Evolutionary conservation across 2,329 filamentous ascomycete genomes (phyloP), one percentile per base, ranked within the genome.

Genomic region (Fonsecaea monophora): DNA sequence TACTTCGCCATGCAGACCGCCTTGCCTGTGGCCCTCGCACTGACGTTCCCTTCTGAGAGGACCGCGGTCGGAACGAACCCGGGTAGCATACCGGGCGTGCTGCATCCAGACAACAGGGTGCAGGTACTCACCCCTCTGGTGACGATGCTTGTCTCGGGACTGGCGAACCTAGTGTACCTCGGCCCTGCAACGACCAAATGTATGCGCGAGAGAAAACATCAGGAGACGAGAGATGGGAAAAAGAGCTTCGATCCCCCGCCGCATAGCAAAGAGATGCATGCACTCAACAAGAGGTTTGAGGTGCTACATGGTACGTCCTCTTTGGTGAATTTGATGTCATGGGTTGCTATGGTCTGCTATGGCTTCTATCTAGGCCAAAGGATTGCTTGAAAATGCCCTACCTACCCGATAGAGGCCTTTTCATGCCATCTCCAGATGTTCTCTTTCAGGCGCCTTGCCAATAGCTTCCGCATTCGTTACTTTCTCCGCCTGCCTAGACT

Each of bases 221-320:
- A 97, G 83, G 94, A 94, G 83, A 92, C 90, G 68, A 88, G 90
- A 74, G 94, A 97, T 76, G 92, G 92, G 62, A 97, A 96, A 85
- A 91, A 90, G 77, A 92, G 89, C 78, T 91, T 90, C 74, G 92
- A 96, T 70, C 82, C 86, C 60, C 85, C 89, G 0, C 91, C 92
- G 45, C 92, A 96, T 74, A 95, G 91, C 4, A 84, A 89, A 72
- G 92, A 94, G 81, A 97, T 98, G 94, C 79, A 87, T 72, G 84
- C 83, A 8, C 78, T 96, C 73, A 96, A 94, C 82, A 91, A 88
- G 80, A 84, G 83, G 70, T 98, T 98, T 78, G 87, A 86, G 15
- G 86, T 86, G 68, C 79, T 97, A 65, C 95, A 99, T 78, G 92
- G 94, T 5, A 80, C 91, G 56, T 96, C 92, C 7, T 91, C 91